phyloP scores from a whole-genome alignment of 306 rosid genomes.

The Vigna hirtella region DNA sequence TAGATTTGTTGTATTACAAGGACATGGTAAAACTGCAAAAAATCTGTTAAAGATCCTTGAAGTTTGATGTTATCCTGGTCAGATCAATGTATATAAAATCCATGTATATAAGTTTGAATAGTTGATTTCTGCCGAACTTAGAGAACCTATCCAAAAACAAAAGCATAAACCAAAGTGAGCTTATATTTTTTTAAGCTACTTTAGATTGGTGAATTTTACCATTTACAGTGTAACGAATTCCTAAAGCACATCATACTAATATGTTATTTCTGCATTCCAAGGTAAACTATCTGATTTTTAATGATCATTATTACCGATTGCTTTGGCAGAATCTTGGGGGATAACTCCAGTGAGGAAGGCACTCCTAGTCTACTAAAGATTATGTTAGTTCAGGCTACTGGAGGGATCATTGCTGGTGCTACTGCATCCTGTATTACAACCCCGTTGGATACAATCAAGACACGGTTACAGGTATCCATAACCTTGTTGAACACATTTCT shows the following conservation, averaged over 20 bases:
- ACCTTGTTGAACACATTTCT: constrained; percentile 31
- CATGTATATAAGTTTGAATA: constrained; percentile 8
- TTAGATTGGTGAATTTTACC: not conserved
- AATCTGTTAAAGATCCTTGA: not conserved
- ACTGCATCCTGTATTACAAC: constrained; percentile 87
- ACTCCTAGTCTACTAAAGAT: constrained; percentile 61
- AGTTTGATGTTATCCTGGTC: constrained; percentile 20
- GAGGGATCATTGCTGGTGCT: constrained; percentile 90
- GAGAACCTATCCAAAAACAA: constrained; percentile 38
- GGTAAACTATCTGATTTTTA: not conserved
- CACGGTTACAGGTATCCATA: constrained; percentile 85
- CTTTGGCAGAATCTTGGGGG: constrained; percentile 57
- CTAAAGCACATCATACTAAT: not conserved
- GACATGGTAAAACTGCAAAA: constrained; percentile 15
- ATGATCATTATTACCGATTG: constrained; percentile 27
- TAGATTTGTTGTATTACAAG: not conserved
- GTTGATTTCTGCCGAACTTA: constrained; percentile 24
- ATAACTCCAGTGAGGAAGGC: constrained; percentile 46
- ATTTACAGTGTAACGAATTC: constrained; percentile 26
- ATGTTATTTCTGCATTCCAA: constrained; percentile 22
- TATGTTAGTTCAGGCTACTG: constrained; percentile 76
- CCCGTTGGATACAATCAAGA: constrained; percentile 94
- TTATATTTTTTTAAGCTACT: not conserved
- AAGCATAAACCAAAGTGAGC: not conserved
- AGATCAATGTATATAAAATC: constrained; percentile 34